Percentiles rank a stretch among this genome's conserved stretches.
These are phyloP conservation scores for Blastobotrys illinoisensis DNA, from an alignment of 1,139 yeast genomes.

Conservation along the genomic window DNA sequence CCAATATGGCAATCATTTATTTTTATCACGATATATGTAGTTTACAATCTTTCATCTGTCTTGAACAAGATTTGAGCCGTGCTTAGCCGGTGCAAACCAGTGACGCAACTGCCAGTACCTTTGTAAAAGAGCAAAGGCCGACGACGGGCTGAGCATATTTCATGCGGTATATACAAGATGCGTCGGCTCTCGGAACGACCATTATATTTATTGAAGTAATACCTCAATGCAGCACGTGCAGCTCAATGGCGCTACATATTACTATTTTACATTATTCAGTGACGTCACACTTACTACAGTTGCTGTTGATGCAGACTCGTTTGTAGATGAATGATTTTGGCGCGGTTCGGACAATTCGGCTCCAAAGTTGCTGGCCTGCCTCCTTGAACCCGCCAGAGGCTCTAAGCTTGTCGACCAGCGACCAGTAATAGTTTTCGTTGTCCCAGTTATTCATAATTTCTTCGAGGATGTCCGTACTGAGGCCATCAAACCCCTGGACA, in stretches of 20 bases:
- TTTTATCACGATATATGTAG: too few species aligned
- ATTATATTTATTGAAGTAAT: too few species aligned
- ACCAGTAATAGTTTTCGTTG: background rate
- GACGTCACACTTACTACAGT: background rate
- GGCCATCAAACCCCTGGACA: conserved; percentile 35
- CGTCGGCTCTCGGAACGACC: too few species aligned
- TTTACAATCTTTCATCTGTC: too few species aligned
- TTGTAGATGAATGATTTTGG: background rate
- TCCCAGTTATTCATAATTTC: background rate
- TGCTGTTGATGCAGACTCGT: background rate
- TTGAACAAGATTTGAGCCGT: too few species aligned
- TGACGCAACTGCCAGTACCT: too few species aligned
- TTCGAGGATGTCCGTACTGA: conserved; percentile 24
- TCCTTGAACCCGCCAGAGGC: background rate
- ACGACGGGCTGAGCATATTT: too few species aligned
- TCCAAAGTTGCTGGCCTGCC: background rate
- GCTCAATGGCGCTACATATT: too few species aligned
- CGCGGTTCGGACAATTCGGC: background rate
- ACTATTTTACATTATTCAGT: background rate
- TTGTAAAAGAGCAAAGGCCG: too few species aligned
- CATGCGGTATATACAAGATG: too few species aligned
- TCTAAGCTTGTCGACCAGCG: background rate
- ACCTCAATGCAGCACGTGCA: background rate
- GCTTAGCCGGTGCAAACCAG: too few species aligned
- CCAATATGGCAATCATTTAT: too few species aligned